Evolutionary conservation across 1,139 yeast genomes (phyloP).

Genomic region (Saccharomycopsis phalli): DNA sequence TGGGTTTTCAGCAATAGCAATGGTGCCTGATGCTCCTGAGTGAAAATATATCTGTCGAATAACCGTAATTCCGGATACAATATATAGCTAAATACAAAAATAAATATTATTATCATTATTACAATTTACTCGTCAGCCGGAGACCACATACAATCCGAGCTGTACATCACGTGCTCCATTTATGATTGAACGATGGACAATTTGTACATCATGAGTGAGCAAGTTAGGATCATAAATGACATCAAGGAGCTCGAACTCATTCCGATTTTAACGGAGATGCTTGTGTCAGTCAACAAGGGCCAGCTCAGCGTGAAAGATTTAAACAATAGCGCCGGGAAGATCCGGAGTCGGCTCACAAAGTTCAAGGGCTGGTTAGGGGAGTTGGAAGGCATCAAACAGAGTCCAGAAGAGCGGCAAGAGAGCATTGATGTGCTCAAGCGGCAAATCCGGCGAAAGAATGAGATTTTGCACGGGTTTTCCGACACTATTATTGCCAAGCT

Average conservation of each 20-base stretch:
- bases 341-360: constrained; percentile 12
- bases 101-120: too few relatives aligned
- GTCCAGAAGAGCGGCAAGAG: constrained; percentile 4
- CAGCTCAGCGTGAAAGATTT: constrained; percentile 14
- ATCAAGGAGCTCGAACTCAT: constrained; percentile 13
- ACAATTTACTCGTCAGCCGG: too few relatives aligned
- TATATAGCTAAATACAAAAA: too few relatives aligned
- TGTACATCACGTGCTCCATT: too few relatives aligned
- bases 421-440: constrained; percentile 9
- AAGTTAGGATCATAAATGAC: constrained; percentile 14
- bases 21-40: too few relatives aligned
- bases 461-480: constrained; percentile 9
- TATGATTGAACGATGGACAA: too few relatives aligned
- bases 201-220: too few relatives aligned
- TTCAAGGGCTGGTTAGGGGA: constrained; percentile 8
- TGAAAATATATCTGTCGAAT: too few relatives aligned
- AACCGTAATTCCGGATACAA: too few relatives aligned
- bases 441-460: constrained; percentile 11
- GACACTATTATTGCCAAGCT: constrained; percentile 2
- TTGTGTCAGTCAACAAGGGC: constrained; percentile 7
- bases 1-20: too few relatives aligned
- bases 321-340: constrained; percentile 16
- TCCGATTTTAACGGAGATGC: constrained; percentile 15
- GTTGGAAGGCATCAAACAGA: constrained; percentile 5
- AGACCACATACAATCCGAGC: too few relatives aligned